These are phyloP conservation scores for Podospora bellae-mahoneyi DNA, from an alignment of 495 filamentous ascomycete species.

Conservation along the genomic window DNA sequence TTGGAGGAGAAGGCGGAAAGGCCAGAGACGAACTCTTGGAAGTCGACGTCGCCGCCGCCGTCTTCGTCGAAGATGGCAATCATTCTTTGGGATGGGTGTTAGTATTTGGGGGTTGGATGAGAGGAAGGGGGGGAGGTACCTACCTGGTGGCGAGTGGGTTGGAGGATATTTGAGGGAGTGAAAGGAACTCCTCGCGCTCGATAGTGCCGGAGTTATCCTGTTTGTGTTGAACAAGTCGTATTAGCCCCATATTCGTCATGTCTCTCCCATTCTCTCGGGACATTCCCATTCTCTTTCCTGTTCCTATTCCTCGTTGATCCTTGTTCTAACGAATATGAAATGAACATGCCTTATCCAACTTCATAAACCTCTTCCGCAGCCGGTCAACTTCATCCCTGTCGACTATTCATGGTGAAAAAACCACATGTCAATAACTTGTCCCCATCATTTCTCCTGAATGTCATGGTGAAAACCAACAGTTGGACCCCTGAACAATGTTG, in stretches of 20 bases:
- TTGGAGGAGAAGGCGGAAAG: slow-evolving; percentile 94
- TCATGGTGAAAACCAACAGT: slow-evolving; percentile 59
- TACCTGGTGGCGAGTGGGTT: slow-evolving; percentile 95
- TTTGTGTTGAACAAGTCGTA: slow-evolving; percentile 1
- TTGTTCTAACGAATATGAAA: background rate
- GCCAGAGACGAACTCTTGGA: slow-evolving; percentile 97
- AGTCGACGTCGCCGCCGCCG: slow-evolving; percentile 95
- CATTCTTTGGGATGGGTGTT: slow-evolving; percentile 61
- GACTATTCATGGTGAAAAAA: slow-evolving; percentile 52
- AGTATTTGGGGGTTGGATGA: background rate
- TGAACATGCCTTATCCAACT: slow-evolving; percentile 81
- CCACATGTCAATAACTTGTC: background rate
- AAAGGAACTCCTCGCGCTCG: slow-evolving; percentile 97
- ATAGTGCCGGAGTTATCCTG: slow-evolving; percentile 98
- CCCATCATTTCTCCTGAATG: background rate
- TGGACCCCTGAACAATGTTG: slow-evolving; percentile 91
- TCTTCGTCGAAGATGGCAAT: slow-evolving; percentile 99
- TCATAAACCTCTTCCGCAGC: slow-evolving; percentile 96
- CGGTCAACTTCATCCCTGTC: slow-evolving; percentile 95
- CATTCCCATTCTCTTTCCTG: background rate
- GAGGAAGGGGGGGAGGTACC: slow-evolving; percentile 11
- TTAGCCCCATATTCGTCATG: background rate
- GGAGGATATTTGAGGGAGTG: slow-evolving; percentile 92
- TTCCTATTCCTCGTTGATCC: background rate
- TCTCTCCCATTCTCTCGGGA: background rate